These are phyloP conservation scores for Lasiosphaeria hispida DNA, from an alignment of 495 filamentous ascomycete species.

Conservation along the genomic window DNA sequence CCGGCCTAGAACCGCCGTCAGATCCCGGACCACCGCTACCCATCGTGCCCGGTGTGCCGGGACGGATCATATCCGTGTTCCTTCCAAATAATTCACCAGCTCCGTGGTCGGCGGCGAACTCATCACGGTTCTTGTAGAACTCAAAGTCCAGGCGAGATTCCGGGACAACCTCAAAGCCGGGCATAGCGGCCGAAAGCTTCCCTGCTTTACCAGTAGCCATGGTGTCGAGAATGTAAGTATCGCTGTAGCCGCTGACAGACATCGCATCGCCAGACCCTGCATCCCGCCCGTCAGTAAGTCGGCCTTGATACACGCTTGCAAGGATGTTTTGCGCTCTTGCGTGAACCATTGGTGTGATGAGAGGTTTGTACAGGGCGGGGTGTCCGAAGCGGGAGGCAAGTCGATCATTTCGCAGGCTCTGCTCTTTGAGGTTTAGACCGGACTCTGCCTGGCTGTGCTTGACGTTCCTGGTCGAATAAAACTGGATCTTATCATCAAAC, in stretches of 20 bases:
- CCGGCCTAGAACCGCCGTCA: conserved; percentile 35
- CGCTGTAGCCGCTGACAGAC: conserved; percentile 65
- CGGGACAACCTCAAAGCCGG: conserved; percentile 82
- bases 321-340: conserved; percentile 82
- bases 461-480: conserved; percentile 63
- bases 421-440: conserved; percentile 40
- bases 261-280: conserved; percentile 55
- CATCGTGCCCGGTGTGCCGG: conserved; percentile 62
- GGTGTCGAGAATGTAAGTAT: conserved; percentile 67
- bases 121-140: conserved; percentile 82
- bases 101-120: conserved; percentile 85
- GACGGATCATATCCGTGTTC: conserved; percentile 63
- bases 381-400: conserved; percentile 83
- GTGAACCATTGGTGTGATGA: conserved; percentile 95
- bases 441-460: conserved; percentile 54
- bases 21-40: conserved; percentile 33
- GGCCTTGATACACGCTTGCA: conserved; percentile 75
- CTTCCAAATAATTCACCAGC: conserved; percentile 72
- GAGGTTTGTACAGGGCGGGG: conserved; percentile 81
- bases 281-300: conserved; percentile 57
- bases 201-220: conserved; percentile 79
- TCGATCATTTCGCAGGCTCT: conserved; percentile 58
- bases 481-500: conserved; percentile 77
- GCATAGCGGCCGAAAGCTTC: conserved; percentile 50
- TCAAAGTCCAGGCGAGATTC: conserved; percentile 90